Base-by-base conservation (phyloP, 176 grass and related monocot genomes). In the Oryza glaberrima region DNA sequence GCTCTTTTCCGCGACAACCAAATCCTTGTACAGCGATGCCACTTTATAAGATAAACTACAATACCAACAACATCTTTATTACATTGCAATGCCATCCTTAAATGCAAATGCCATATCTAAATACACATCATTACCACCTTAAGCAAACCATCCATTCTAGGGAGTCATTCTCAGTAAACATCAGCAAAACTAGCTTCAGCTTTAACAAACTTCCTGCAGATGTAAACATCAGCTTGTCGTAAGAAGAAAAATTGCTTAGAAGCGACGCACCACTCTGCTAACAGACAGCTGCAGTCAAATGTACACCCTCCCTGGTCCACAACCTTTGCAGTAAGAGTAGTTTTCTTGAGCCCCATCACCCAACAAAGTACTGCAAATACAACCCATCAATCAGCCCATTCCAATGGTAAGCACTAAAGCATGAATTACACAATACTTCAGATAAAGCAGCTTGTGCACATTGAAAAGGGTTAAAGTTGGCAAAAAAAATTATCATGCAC, bases 351-450 rank as follows among this genome's bases (percentile, higher is more conserved):
- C 71, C 69, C 47, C 34, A 58, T 74, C 47, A 10, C 58, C 58
- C 30, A 75, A 83, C 43, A 61, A 69, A 84, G 45, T 43, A 76
- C 73, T 69, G 65, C 72, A 77, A 32, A 28, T 43, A 77, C 73
- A 77, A 45, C 30, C 30, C 30, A 32, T 32, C 30, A 32, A 32
- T 32, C 30, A 32, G 30, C 35, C 35, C 1, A 56, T 25, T 45
- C 65, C 48, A 30, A 13, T 38, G 7, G 41, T 3, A 76, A 75
- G 41, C 46, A 41, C 56, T 65, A 36, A 2, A 78, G 19, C 49
- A 5, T 54, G 49, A 17, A 15, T 54, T 51, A 19, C 26, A 65
- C 26, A 65, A 52, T 40, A 76, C 12, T 46, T 75, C 56, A 48
- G 26, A 9, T 70, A 13, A 61, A 41, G 19, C 32, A 36, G 32